Evolutionary conservation across 345 rosid species (phyloP), one percentile per base, ranked within the genome.

Genomic region (Citrus mangshanensis): DNA sequence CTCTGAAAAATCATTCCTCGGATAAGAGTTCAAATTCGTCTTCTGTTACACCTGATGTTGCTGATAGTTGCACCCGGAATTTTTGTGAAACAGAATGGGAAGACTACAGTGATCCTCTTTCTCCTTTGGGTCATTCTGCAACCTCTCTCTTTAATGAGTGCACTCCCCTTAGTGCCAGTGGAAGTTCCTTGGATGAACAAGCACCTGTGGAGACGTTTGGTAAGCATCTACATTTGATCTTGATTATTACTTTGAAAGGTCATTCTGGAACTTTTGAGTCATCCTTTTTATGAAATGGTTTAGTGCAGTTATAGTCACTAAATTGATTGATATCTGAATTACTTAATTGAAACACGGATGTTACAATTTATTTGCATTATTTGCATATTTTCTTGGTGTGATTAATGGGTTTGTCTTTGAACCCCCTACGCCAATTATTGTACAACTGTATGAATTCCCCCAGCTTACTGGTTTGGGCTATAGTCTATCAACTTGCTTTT

Each of bases 21-120:
- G 90, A 89, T 71, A 93, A 91, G 89, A 82, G 90, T 83, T 85
- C 91, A 62, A 79, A 81, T 84, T 90, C 98, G 76, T 89, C 95
- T 28, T 74, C 86, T 46, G 68, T 86, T 42, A 87, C 88, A 61
- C 93, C 89, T 74, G 93, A 88, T 80, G 75, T 82, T 72, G 85
- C 88, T 68, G 89, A 85, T 81, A 82, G 90, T 80, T 82, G 90
- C 58, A 77, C 82, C 73, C 75, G 82, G 81, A 85, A 90, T 72
- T 68, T 83, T 59, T 82, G 89, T 75, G 87, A 88, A 83, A 79
- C 91, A 49, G 90, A 90, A 73, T 87, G 91, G 90, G 91, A 85
- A 68, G 93, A 89, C 51, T 87, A 76, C 73, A 88, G 87, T 51
- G 90, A 89, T 56, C 81, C 89, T 34, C 85, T 90, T 42, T 89